Evolutionary conservation across 1,139 yeast species (phyloP).

Genomic region (Zygosaccharomyces pseudobailii): DNA sequence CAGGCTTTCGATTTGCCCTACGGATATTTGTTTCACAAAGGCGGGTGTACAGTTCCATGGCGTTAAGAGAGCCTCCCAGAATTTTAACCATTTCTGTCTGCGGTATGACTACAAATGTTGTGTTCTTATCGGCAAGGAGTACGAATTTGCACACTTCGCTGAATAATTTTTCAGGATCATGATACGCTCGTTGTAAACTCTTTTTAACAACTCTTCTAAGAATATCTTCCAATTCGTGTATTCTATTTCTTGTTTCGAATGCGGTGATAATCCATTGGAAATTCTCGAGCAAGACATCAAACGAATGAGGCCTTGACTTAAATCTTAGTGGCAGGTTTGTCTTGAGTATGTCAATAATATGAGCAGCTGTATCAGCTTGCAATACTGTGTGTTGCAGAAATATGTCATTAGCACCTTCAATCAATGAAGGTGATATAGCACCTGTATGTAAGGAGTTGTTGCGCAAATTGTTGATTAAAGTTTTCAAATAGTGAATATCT

Average conservation of each 20-base stretch:
- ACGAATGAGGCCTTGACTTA: neutral
- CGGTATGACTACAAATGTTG: neutral
- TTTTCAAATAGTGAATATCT: constrained; percentile 1
- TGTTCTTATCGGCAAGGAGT: neutral
- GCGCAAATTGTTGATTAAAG: constrained; percentile 1
- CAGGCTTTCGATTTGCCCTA: constrained; percentile 1
- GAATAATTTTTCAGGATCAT: constrained; percentile 4
- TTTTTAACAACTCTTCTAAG: constrained; percentile 1
- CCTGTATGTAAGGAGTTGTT: constrained; percentile 8
- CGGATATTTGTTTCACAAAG: constrained; percentile 9
- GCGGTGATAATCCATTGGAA: constrained; percentile 1
- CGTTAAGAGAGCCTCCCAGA: constrained; percentile 6
- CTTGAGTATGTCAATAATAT: constrained; percentile 2
- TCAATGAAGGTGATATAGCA: constrained; percentile 9
- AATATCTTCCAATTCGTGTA: constrained; percentile 2
- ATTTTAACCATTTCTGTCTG: constrained; percentile 1
- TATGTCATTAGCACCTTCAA: constrained; percentile 11
- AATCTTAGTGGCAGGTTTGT: neutral
- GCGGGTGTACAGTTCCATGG: constrained; percentile 7
- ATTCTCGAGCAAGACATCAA: neutral
- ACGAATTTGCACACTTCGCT: constrained; percentile 7
- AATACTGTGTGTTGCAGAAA: constrained; percentile 10
- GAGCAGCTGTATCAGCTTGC: constrained; percentile 2
- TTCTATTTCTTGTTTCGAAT: constrained; percentile 8
- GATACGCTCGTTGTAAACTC: neutral